Base-by-base conservation (phyloP, 2,329 filamentous ascomycete genomes). In the Fusarium tjaetaba region DNA sequence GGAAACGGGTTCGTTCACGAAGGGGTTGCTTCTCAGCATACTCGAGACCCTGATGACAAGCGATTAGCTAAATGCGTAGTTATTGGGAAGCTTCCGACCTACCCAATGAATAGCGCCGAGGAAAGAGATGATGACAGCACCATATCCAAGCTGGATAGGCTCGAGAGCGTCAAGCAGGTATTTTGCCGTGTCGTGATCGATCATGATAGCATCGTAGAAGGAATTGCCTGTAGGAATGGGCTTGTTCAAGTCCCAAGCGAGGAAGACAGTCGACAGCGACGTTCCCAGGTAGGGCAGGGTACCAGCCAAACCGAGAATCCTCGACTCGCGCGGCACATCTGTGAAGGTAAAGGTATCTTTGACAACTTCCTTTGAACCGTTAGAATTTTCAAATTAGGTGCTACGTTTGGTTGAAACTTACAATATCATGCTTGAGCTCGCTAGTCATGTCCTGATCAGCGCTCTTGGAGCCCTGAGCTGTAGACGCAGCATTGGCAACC, bases 61-160 rank as follows among this genome's bases (percentile, higher is more conserved):
- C 16, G 9, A 43, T 78, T 59, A 75, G 61, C 32, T 58, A 0
- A 0, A 18, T 24, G 3, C 15, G 18, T 5, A 14, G 30, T 2
- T 5, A 14, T 24, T 30, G n/a, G 1, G 11, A 30, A 59, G 11
- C 3, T 34, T 2, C 11, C 13, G 5, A 34, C 82, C 69, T 76
- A 85, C 93, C 96, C 89, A 98, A 83, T 98, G 96, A 78, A 97
- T 91, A 39, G 95, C 95, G 49, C 96, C 96, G 4, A 98, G 89
- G 87, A 97, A 98, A 34, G 95, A 97, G 77, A 97, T 93, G 78
- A 97, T 96, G 65, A 97, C 90, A 53, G 95, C 96, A 62, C 96
- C 95, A 78, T 97, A 97, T 67, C 94, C 95, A 61, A 98, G 88
- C 83, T 98, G 96, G 60, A 98, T 84, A 18, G 95, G 95, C 84